These are phyloP conservation scores for Heliocybe sulcata DNA, from an alignment of 1,284 basidiomycete genomes.

Conservation along the genomic window DNA sequence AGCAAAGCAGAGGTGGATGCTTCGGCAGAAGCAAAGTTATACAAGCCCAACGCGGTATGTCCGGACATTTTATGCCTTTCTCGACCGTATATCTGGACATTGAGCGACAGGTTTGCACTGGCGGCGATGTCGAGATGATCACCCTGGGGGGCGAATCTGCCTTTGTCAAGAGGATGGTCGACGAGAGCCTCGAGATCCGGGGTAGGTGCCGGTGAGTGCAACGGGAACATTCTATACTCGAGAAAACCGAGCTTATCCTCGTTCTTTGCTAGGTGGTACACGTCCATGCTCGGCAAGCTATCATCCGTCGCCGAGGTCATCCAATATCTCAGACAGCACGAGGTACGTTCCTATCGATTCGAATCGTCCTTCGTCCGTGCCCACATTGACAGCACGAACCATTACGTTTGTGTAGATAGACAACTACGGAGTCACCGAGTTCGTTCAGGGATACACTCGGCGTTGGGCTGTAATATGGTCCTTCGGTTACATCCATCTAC, in stretches of 20 bases:
- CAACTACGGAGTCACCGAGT: conserved; percentile 82
- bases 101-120: conserved; percentile 65
- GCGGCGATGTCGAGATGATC: conserved; percentile 80
- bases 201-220: conserved; percentile 54
- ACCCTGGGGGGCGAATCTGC: conserved; percentile 77
- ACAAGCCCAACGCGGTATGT: conserved; percentile 59
- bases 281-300: conserved; percentile 86
- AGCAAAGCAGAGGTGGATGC: conserved; percentile 60
- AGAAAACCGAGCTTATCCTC: neutral
- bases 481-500: conserved; percentile 51
- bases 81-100: neutral
- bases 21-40: conserved; percentile 56
- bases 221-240: neutral
- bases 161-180: conserved; percentile 77
- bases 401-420: conserved; percentile 41
- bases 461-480: conserved; percentile 92
- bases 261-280: conserved; percentile 77
- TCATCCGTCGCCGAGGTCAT: conserved; percentile 66
- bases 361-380: neutral
- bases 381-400: neutral
- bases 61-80: too few relatives aligned
- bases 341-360: conserved; percentile 33
- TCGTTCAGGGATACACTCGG: conserved; percentile 79
- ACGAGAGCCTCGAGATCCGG: conserved; percentile 52
- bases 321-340: conserved; percentile 40